Conservation (phyloP, 2,329 filamentous ascomycete genomes). For the Pseudovirgaria hyperparasitica region DNA sequence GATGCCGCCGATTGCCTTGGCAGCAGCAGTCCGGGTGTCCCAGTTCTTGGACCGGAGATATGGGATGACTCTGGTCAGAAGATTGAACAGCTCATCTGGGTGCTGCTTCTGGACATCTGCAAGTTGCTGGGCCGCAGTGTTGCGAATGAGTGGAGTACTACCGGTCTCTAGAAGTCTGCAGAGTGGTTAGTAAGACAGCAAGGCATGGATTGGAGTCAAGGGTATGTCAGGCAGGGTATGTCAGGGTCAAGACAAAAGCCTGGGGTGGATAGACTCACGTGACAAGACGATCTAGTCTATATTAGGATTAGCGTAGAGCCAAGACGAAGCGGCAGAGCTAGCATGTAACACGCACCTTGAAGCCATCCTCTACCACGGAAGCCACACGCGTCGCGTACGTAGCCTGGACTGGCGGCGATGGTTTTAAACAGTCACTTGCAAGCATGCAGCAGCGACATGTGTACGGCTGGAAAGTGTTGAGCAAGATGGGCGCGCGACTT, state of each 20-base stretch:
- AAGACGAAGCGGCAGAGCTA: too few species aligned
- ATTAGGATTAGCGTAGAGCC: too few species aligned
- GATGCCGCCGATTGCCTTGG: constrained; percentile 89
- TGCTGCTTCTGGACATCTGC: constrained; percentile 98
- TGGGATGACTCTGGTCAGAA: constrained; percentile 85
- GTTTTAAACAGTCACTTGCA: too few species aligned
- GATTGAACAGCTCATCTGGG: constrained; percentile 92
- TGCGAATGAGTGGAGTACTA: constrained; percentile 88
- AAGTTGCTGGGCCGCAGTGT: constrained; percentile 91
- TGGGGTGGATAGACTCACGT: constrained; percentile 18
- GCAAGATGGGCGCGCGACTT: too few species aligned
- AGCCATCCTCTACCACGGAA: too few species aligned
- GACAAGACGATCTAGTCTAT: constrained; percentile 25
- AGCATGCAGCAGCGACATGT: too few species aligned
- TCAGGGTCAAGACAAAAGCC: constrained; percentile 1
- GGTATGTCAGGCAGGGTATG: constrained; percentile 1
- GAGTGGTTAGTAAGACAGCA: constrained; percentile 6
- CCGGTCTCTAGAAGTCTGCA: constrained; percentile 86
- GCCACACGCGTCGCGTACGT: too few species aligned
- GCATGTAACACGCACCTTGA: too few species aligned
- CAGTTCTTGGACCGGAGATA: constrained; percentile 92
- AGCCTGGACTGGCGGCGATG: too few species aligned
- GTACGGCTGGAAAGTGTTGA: too few species aligned
- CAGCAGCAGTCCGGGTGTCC: constrained; percentile 89
- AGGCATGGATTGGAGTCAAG: not conserved